Base-by-base conservation (phyloP, 2,329 filamentous ascomycete genomes). In the Neonectria sp. region DNA sequence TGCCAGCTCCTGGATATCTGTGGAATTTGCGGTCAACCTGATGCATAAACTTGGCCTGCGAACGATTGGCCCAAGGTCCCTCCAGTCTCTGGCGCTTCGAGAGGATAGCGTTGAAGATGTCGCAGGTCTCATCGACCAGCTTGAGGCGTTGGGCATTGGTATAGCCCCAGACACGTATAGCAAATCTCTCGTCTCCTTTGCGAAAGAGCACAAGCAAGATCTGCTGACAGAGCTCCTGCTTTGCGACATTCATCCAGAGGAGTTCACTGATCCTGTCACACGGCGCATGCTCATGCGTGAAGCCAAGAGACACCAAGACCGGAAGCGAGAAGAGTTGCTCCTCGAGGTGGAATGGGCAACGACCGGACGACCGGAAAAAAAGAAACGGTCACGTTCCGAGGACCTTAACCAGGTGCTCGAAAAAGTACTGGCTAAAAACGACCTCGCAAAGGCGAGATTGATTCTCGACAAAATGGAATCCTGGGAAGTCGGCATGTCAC, bases 41-140 rank as follows among this genome's bases (percentile, higher is more conserved):
- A 83, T 96, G 21, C 85, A 88, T 63, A 89, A 92, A 73, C 88
- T 97, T 58, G 93, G 93, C 2, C 83, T 97, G 6, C 85, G 89
- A 55, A 83, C 85, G 40, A 91, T 97, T 68, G 95, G 95, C 0
- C 92, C 94, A 0, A 82, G 92, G 21, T 92, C 94, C 4, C 78
- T 97, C 24, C 92, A 95, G 70, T 91, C 95, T 52, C 89, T 97
- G 79, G 93, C 91, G 4, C 79, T 92, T 12, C 87, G 93, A 74
- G 89, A 92, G 59, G 79, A 83, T 2, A 86, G 86, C 11, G 79
- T 89, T 0, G 81, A 86, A 35, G 86, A 85, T 7, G 82, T 96
- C n/a, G 75, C 84, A 27, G 77, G 82, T 1, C 88, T 89, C 35
- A 86, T 97, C 29, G 78, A 85, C 29, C 86, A 89, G 60, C 83